Evolutionary conservation across 257 asterid species (phyloP), one percentile per base, ranked within the genome.

Genomic region (Hygrophila difformis): DNA sequence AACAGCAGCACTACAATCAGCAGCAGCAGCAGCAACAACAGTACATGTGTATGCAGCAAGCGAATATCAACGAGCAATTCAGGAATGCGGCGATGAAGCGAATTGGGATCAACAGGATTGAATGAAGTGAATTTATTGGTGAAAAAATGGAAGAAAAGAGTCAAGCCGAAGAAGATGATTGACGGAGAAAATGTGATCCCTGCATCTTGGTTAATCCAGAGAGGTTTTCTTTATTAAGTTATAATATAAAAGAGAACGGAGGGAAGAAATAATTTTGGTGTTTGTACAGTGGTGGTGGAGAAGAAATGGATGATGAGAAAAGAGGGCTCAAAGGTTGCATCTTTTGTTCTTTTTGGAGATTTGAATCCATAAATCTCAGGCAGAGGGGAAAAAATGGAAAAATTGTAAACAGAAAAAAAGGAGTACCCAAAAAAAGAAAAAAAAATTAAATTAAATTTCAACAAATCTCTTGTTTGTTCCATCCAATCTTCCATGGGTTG

Each of bases 11-110:
- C 7, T 39, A 34, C 12, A 12, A 11, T 3, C 65, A 51, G 21
- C 68, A 73, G 59, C 72, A 56, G 42, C 31, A 26, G 8, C 31
- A 26, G 31, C 69, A 59, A 29, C 37, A 33, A 35, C 70, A 63
- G 55, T 70, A 73, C 42, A 56, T 77, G 82, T 71, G 87, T 39
- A 55, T 74, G 70, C 79, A 74, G 68, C 87, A 77, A 41, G 92
- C 76, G 0, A 64, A 79, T 36, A 72, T 52, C 44, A 67, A 65
- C 38, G 83, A 71, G 21, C 82, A 79, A 0, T 78, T 72, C 42
- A 65, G 82, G 66, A 70, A 79, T 71, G 73, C 74, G 5, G 72
- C 78, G 15, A 65, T 70, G 66, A 79, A 77, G 43, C 74, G 79
- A 34, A 61, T 87, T 20, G 87, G 93, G 26, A 57, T 81, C 20